Evolutionary conservation across 768 basidiomycete genomes (phyloP).

Genomic region (Serendipita indica): DNA sequence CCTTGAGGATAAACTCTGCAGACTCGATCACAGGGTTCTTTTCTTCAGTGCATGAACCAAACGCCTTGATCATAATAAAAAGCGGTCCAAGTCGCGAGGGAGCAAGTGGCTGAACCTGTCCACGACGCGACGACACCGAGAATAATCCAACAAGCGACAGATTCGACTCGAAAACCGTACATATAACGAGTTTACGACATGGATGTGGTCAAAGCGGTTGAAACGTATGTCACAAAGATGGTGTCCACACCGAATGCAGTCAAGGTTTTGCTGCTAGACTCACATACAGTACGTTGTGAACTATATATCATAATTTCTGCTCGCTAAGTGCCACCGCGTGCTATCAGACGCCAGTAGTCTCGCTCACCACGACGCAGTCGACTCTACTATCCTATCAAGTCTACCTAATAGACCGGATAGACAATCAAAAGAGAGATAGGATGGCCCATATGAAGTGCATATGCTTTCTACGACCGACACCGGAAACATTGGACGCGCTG

Average conservation of each 20-base stretch:
- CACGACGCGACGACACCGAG: not conserved
- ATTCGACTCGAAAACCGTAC: not conserved
- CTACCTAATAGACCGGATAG: conserved; percentile 94
- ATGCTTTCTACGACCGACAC: conserved; percentile 75
- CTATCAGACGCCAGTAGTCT: conserved; percentile 84
- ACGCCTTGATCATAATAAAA: not conserved
- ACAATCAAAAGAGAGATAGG: conserved; percentile 79
- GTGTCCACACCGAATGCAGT: conserved; percentile 73
- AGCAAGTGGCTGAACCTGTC: not conserved
- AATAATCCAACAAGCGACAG: not conserved
- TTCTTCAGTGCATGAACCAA: not conserved
- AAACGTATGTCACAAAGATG: conserved; percentile 83
- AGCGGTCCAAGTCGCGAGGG: not conserved
- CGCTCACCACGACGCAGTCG: conserved; percentile 86
- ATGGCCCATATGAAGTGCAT: conserved; percentile 97
- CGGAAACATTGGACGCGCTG: conserved; percentile 69
- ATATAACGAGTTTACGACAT: conserved; percentile 32
- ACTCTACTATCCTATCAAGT: conserved; percentile 88
- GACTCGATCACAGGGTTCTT: conserved; percentile 50
- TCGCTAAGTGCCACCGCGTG: not conserved
- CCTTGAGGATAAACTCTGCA: conserved; percentile 43
- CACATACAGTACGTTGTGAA: conserved; percentile 59
- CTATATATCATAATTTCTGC: not conserved
- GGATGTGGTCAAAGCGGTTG: conserved; percentile 93
- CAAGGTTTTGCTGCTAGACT: conserved; percentile 91